phyloP scores from a whole-genome alignment of 192 early-diverging fungal genomes.

The Borealophlyctis nickersoniae region DNA sequence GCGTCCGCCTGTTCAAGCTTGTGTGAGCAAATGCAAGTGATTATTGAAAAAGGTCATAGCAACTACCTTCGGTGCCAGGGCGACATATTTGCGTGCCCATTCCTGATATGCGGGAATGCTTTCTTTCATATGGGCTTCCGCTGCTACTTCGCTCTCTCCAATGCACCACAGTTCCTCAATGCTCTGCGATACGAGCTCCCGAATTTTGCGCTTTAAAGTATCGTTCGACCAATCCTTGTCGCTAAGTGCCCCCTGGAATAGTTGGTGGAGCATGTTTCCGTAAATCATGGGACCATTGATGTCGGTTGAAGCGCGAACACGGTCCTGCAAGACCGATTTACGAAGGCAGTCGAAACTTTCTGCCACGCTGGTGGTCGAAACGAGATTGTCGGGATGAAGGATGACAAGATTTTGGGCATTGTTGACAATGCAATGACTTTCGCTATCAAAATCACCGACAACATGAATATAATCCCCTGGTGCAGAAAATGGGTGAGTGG shows the following conservation, averaged over 20 bases:
- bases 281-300: constrained; percentile 60
- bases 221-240: constrained; percentile 56
- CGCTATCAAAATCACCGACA: constrained; percentile 27
- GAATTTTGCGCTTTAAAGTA: constrained; percentile 45
- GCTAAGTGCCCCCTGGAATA: constrained; percentile 69
- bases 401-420: constrained; percentile 59
- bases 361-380: constrained; percentile 72
- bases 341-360: constrained; percentile 77
- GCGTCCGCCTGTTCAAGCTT: constrained; percentile 16
- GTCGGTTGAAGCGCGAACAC: constrained; percentile 46
- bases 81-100: constrained; percentile 26
- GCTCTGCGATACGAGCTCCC: constrained; percentile 46
- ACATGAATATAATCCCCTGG: constrained; percentile 69
- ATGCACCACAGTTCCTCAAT: constrained; percentile 73
- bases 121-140: constrained; percentile 46
- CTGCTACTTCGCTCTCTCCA: constrained; percentile 56
- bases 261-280: constrained; percentile 79
- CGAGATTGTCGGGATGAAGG: constrained; percentile 76
- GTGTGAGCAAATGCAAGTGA: too few relatives aligned
- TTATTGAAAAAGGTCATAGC: neutral
- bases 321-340: constrained; percentile 71
- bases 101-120: constrained; percentile 39
- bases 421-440: constrained; percentile 51
- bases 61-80: neutral
- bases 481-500: neutral